phyloP scores from a whole-genome alignment of 805 yeast genomes.

The Yarrowia hollandica region DNA sequence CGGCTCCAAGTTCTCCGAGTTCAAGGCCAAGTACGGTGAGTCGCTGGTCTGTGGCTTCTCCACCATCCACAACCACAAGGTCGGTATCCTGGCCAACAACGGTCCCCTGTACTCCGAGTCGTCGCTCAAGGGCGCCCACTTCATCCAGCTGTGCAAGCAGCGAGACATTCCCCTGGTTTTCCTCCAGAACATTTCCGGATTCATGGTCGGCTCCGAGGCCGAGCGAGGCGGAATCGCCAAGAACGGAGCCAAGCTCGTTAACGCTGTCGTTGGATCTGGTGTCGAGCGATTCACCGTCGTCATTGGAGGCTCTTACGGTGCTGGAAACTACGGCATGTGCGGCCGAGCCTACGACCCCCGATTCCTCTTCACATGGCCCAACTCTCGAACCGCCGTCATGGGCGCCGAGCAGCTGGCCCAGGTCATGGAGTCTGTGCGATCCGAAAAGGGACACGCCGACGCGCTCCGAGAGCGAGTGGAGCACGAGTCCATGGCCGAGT shows the following conservation, averaged over 20 bases:
- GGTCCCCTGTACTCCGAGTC: constrained; percentile 41
- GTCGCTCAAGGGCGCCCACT: constrained; percentile 41
- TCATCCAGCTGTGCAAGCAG: constrained; percentile 41
- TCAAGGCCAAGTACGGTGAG: constrained; percentile 39
- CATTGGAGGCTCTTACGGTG: constrained; percentile 42
- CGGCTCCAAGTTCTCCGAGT: constrained; percentile 39
- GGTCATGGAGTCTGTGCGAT: constrained; percentile 40
- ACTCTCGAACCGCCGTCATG: constrained; percentile 41
- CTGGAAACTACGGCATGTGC: constrained; percentile 43
- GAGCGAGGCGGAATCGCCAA: constrained; percentile 42
- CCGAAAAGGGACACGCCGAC: constrained; percentile 34
- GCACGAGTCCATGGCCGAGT: constrained; percentile 36
- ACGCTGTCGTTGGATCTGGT: constrained; percentile 41
- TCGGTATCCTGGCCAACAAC: constrained; percentile 41
- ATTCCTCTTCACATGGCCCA: constrained; percentile 42
- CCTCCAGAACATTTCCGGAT: constrained; percentile 41
- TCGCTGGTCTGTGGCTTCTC: constrained; percentile 40
- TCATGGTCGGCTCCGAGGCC: constrained; percentile 42
- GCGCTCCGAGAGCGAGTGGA: constrained; percentile 38
- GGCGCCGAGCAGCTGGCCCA: constrained; percentile 41
- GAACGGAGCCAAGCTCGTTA: constrained; percentile 42
- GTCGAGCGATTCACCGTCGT: constrained; percentile 41
- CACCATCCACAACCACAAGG: constrained; percentile 38
- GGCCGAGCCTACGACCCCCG: constrained; percentile 41
- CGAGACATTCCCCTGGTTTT: constrained; percentile 40